Percentiles rank a stretch among this genome's conserved stretches.
Conservation (phyloP, 202 grass and related monocot species). For the Schoenoplectus tabernaemontani region DNA sequence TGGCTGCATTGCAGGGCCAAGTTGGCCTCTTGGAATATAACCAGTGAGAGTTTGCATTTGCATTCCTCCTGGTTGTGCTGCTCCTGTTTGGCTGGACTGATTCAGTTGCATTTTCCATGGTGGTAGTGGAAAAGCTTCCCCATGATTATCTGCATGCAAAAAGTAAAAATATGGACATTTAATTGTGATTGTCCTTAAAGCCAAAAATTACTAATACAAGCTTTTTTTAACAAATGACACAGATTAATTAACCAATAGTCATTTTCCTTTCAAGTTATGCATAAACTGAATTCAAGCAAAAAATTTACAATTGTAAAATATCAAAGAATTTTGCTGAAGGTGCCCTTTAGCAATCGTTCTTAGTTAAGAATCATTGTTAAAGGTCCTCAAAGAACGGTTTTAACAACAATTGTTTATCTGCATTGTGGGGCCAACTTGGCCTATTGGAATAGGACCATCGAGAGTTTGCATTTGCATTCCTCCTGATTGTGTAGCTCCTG, state of each 20-base stretch:
- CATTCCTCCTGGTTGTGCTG: constrained; percentile 17
- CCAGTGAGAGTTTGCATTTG: constrained; percentile 13
- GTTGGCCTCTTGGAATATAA: background rate
- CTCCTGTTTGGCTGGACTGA: constrained; percentile 31
- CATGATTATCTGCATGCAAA: constrained; percentile 35
- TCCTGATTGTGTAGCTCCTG: constrained; percentile 16
- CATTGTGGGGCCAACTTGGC: background rate
- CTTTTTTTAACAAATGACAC: background rate
- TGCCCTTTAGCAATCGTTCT: no score
- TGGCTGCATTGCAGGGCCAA: background rate
- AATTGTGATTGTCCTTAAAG: background rate
- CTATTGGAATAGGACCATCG: background rate
- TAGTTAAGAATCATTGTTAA: no score
- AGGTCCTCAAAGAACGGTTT: no score
- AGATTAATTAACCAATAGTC: background rate
- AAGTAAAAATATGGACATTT: background rate
- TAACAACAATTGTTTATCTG: no score
- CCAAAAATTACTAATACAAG: background rate
- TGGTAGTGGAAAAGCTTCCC: constrained; percentile 41
- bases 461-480: constrained; percentile 19
- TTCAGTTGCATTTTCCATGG: constrained; percentile 55
- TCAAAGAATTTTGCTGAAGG: no score
- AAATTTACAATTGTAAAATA: background rate
- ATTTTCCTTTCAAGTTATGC: background rate
- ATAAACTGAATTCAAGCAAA: background rate